These are phyloP conservation scores for Fagopyrum tataricum DNA, from an alignment of 148 eudicot genomes.

Conservation along the genomic window DNA sequence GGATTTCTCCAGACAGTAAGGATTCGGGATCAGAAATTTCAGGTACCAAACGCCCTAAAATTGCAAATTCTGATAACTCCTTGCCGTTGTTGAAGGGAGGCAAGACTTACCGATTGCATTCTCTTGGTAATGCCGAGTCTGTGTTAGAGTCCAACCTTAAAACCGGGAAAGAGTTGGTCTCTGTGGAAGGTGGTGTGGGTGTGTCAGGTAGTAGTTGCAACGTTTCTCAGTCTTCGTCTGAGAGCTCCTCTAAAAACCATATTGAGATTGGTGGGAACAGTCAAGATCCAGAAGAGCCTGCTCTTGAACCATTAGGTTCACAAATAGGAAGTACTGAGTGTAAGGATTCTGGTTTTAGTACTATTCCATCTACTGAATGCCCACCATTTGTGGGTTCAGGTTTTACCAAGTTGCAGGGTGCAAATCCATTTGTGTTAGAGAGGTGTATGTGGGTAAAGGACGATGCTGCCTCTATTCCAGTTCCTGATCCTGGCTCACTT, in stretches of 20 bases:
- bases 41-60: conserved; percentile 16
- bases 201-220: background rate
- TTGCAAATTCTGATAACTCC: conserved; percentile 16
- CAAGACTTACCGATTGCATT: conserved; percentile 29
- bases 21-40: conserved; percentile 26
- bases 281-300: conserved; percentile 18
- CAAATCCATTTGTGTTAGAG: conserved; percentile 35
- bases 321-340: conserved; percentile 17
- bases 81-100: conserved; percentile 29
- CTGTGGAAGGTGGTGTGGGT: conserved; percentile 13
- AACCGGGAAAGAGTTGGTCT: conserved; percentile 15
- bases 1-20: conserved; percentile 26
- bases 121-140: conserved; percentile 23
- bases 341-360: conserved; percentile 27
- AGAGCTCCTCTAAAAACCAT: conserved; percentile 9
- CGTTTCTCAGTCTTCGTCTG: conserved; percentile 2
- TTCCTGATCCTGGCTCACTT: conserved; percentile 26
- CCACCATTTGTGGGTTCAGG: conserved; percentile 30
- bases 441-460: conserved; percentile 33
- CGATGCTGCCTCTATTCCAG: conserved; percentile 29
- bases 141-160: conserved; percentile 14
- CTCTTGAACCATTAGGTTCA: conserved; percentile 18
- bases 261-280: conserved; percentile 15
- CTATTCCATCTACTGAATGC: conserved; percentile 22
- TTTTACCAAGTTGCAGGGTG: background rate